Evolutionary conservation across 2,329 filamentous ascomycete genomes (phyloP).

Genomic region (Alternaria arborescens): DNA sequence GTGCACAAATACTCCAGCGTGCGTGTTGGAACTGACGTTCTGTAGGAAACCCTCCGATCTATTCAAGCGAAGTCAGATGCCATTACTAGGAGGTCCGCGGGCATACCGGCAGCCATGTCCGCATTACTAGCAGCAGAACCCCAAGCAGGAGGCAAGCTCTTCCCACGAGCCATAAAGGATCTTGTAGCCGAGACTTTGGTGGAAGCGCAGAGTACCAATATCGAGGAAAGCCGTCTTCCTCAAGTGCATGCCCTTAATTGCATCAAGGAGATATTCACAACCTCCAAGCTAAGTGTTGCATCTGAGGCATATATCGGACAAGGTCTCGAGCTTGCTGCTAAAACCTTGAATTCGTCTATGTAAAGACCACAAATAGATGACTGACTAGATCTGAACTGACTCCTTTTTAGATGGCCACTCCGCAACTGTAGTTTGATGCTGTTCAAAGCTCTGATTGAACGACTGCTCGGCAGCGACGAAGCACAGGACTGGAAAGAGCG

Average conservation of each 20-base stretch:
- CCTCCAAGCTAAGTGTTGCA: constrained; percentile 74
- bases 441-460: constrained; percentile 83
- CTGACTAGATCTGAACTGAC: constrained; percentile 4
- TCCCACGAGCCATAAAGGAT: constrained; percentile 70
- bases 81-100: constrained; percentile 86
- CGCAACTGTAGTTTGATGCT: constrained; percentile 92
- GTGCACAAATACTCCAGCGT: neutral
- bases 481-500: constrained; percentile 65
- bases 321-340: constrained; percentile 80
- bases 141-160: constrained; percentile 63
- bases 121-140: constrained; percentile 78
- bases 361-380: constrained; percentile 54
- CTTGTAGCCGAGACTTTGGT: constrained; percentile 67
- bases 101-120: constrained; percentile 85
- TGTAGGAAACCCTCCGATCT: constrained; percentile 69
- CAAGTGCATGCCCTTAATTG: constrained; percentile 97
- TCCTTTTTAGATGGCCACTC: constrained; percentile 77
- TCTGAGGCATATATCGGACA: constrained; percentile 78
- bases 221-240: constrained; percentile 69
- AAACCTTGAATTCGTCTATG: constrained; percentile 80
- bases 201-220: constrained; percentile 63
- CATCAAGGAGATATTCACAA: constrained; percentile 89
- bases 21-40: constrained; percentile 6
- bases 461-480: constrained; percentile 77
- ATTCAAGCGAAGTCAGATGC: constrained; percentile 81